Evolutionary conservation across 805 yeast species (phyloP), one percentile per base, ranked within the genome.

Genomic region (Wickerhamiella alocasiicola): DNA sequence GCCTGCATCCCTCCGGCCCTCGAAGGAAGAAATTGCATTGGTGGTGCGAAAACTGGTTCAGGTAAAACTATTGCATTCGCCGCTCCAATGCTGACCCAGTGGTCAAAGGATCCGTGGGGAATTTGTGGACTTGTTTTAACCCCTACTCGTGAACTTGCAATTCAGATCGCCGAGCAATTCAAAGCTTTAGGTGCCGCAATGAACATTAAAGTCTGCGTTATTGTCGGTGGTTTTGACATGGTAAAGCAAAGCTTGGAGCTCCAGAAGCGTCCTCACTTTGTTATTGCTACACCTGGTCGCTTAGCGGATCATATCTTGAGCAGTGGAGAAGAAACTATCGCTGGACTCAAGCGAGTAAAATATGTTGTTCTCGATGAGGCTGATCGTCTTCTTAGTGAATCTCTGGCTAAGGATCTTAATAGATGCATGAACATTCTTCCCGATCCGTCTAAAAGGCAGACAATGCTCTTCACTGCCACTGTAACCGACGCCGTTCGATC

Each of bases 51-150:
- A 59, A 91, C 98, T 0, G 98, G 98, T 61, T 79, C 94, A 13
- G 98, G 98, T 71, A 91, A 91, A 57, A 91, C 98, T 1, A 76
- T 91, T 17, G 95, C 97, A 1, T 91, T 91, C 68, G 97, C 88
- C 1, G 93, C 84, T n/a, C 98, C 98, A 2, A 88, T 91, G 83
- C 65, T 91, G 42, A 75, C 94, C 1, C 70, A 79, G 54, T 91
- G 97, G 95, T 81, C 96, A 0, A 81, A 78, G 49, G 97, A 91
- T 57, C 98, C 98, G 1, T 72, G 72, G 59, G 98, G 96, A 1
- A 81, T 91, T 28, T 91, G 68, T 60, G 98, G 96, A 3, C 63
- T 91, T 2, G 72, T 91, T 1, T 60, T 91, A 43, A 91, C 98
- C 0, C 98, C 98, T 3, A 65, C 69, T 0, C 68, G 99, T 60